phyloP scores from a whole-genome alignment of 78 protist species.

The Cavenderia fasciculata region DNA sequence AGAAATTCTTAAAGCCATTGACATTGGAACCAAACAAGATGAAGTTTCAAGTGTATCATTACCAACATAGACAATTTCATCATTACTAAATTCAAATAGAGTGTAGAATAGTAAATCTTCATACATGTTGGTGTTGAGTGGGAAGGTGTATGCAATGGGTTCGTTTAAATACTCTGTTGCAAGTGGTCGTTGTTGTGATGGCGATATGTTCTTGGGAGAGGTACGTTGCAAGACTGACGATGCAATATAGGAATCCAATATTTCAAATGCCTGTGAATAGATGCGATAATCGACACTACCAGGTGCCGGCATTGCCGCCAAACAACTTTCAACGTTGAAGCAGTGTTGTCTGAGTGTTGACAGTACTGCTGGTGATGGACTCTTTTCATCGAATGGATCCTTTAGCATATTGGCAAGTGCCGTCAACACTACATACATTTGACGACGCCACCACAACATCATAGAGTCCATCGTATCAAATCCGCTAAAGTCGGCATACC shows the following conservation, averaged over 20 bases:
- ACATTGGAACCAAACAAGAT: neutral
- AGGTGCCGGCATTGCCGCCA: neutral
- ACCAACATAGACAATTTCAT: constrained; percentile 55
- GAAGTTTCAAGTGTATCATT: neutral
- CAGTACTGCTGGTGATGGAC: neutral
- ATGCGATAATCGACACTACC: neutral
- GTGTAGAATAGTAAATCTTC: constrained; percentile 67
- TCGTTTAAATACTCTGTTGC: constrained; percentile 31
- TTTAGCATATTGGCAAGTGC: neutral
- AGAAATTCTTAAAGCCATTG: constrained; percentile 25
- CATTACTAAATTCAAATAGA: constrained; percentile 47
- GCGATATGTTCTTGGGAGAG: too few relatives aligned
- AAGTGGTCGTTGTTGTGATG: neutral
- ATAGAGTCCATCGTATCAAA: constrained; percentile 32
- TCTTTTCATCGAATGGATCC: constrained; percentile 52
- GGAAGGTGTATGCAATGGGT: constrained; percentile 27
- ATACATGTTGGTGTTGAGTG: constrained; percentile 40
- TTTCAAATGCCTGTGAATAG: neutral
- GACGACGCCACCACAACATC: constrained; percentile 64
- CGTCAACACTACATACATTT: constrained; percentile 22
- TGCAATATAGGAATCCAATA: constrained; percentile 2
- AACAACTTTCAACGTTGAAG: constrained; percentile 1
- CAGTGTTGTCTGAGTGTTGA: neutral
- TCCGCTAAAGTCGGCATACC: neutral
- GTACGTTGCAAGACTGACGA: neutral